Conservation (phyloP, 768 basidiomycete genomes). For the Pulveroboletus sp. region DNA sequence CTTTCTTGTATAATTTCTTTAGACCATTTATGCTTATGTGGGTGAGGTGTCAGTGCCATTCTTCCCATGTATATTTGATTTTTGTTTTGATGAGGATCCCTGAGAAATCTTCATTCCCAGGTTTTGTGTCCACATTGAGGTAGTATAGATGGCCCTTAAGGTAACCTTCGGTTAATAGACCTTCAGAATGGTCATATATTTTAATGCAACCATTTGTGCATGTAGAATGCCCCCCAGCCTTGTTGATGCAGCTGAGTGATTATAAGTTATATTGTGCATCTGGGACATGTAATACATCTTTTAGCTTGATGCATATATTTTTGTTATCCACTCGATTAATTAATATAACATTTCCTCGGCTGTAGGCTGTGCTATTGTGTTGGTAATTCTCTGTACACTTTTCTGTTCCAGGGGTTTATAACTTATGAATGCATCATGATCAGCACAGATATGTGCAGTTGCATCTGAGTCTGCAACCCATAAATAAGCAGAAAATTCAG, state of each 20-base stretch:
- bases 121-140: neutral
- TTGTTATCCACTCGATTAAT: neutral
- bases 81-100: too few relatives aligned
- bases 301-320: too few relatives aligned
- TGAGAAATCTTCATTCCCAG: too few relatives aligned
- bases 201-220: too few relatives aligned
- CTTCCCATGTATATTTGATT: too few relatives aligned
- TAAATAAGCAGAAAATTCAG: neutral
- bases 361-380: neutral
- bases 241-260: neutral
- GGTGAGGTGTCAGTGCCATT: too few relatives aligned
- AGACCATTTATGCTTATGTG: too few relatives aligned
- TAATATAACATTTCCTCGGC: neutral
- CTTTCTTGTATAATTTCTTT: too few relatives aligned
- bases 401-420: neutral
- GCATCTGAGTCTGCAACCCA: too few relatives aligned
- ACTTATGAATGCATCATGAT: neutral
- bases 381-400: neutral
- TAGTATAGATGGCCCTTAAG: neutral
- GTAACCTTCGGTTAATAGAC: too few relatives aligned
- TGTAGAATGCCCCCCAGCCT: too few relatives aligned
- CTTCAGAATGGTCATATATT: too few relatives aligned
- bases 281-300: neutral
- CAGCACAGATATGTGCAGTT: neutral
- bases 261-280: neutral